Percentiles rank a stretch among this genome's conserved stretches.
Conservation (phyloP, 148 eudicot genomes). For the Vaccinium vitisidaea region DNA sequence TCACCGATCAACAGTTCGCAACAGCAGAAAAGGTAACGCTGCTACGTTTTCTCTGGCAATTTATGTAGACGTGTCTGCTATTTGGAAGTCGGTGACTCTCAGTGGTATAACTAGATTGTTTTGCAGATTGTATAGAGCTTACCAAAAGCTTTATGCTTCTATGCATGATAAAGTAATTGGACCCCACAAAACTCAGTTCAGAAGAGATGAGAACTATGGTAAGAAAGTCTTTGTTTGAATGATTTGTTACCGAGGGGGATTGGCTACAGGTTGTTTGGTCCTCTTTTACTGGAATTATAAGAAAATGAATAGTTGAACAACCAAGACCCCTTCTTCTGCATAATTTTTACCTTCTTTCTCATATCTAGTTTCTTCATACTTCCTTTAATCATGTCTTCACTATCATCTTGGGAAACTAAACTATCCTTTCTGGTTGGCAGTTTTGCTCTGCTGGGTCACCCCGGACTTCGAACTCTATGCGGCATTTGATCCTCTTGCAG, state of each 20-base stretch:
- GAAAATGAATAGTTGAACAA: not conserved
- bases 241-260: not conserved
- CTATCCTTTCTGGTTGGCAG: constrained; percentile 42
- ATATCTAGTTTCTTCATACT: not conserved
- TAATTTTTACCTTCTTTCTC: not conserved
- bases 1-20: constrained; percentile 65
- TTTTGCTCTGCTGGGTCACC: constrained; percentile 97
- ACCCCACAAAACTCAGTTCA: constrained; percentile 94
- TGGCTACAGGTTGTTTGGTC: not conserved
- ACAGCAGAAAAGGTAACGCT: constrained; percentile 80
- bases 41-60: constrained; percentile 5
- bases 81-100: not conserved
- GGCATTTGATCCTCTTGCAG: constrained; percentile 96
- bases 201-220: constrained; percentile 97
- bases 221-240: constrained; percentile 10
- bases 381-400: not conserved
- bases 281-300: not conserved
- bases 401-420: not conserved
- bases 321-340: not conserved
- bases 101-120: not conserved
- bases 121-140: constrained; percentile 87
- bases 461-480: constrained; percentile 96
- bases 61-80: constrained; percentile 7
- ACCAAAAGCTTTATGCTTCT: constrained; percentile 78
- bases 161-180: constrained; percentile 86